phyloP scores from a whole-genome alignment of 495 filamentous ascomycete genomes.

The Chaetomium tenue region DNA sequence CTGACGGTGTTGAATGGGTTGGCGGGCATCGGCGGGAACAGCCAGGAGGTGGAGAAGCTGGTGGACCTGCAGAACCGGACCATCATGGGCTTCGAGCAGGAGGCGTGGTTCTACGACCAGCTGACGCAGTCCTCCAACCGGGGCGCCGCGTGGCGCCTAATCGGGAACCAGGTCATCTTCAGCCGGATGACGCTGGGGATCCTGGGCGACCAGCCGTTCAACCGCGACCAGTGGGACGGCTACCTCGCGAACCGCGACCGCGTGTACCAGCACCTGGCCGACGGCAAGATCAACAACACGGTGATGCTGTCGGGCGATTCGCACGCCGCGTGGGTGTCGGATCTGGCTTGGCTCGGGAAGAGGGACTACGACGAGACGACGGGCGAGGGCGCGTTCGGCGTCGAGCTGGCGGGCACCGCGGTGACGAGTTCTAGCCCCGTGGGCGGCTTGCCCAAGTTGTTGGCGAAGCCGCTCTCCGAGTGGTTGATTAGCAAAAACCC shows the following conservation, averaged over 20 bases:
- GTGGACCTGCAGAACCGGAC: slow-evolving; percentile 46
- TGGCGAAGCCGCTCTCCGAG: slow-evolving; percentile 24
- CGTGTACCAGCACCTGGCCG: slow-evolving; percentile 57
- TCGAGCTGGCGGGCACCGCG: slow-evolving; percentile 65
- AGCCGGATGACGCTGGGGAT: slow-evolving; percentile 55
- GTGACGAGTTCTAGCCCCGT: slow-evolving; percentile 53
- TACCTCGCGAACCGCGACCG: slow-evolving; percentile 64
- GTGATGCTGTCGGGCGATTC: slow-evolving; percentile 65
- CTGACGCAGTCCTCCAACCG: slow-evolving; percentile 53
- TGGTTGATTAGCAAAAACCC: slow-evolving; percentile 51
- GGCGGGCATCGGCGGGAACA: slow-evolving; percentile 24
- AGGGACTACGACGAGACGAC: slow-evolving; percentile 55
- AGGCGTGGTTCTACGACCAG: slow-evolving; percentile 65
- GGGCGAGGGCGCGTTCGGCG: slow-evolving; percentile 59
- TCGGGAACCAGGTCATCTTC: slow-evolving; percentile 67
- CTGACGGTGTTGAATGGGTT: slow-evolving; percentile 43
- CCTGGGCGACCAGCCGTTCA: slow-evolving; percentile 49
- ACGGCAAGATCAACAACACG: slow-evolving; percentile 63
- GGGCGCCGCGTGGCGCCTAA: slow-evolving; percentile 61
- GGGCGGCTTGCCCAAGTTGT: slow-evolving; percentile 43
- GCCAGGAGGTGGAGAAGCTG: slow-evolving; percentile 18
- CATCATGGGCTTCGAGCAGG: slow-evolving; percentile 64
- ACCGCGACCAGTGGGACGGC: slow-evolving; percentile 65
- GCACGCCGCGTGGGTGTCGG: slow-evolving; percentile 63
- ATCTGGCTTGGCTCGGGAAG: slow-evolving; percentile 62